Percentiles rank a stretch among this genome's conserved stretches.
Evolutionary conservation across 2,329 filamentous ascomycete species (phyloP).

Genomic region (Pseudomassariella vexata): DNA sequence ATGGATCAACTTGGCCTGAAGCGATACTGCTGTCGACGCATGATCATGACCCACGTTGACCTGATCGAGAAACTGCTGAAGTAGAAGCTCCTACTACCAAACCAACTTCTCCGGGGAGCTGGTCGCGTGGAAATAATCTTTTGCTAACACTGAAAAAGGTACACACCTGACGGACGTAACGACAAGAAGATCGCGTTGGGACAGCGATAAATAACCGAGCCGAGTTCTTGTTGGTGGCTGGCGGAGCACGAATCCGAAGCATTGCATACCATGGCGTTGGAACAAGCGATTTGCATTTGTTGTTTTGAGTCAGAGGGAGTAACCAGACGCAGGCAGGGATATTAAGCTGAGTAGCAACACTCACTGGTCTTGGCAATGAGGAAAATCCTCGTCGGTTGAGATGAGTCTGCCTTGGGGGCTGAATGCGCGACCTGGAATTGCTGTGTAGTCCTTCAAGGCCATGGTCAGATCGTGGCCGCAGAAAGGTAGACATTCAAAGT

Average conservation of each 20-base stretch:
- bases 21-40: constrained; percentile 96
- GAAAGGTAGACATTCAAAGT: background rate
- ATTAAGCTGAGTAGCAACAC: too few relatives aligned
- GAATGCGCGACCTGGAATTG: too few relatives aligned
- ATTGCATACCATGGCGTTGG: constrained; percentile 26
- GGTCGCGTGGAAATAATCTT: background rate
- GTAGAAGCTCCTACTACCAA: constrained; percentile 43
- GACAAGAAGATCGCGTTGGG: constrained; percentile 51
- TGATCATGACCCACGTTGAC: constrained; percentile 99
- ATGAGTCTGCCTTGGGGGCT: too few relatives aligned
- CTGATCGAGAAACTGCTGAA: constrained; percentile 96
- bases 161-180: constrained; percentile 58
- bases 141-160: constrained; percentile 33
- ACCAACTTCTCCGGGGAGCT: background rate
- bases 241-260: constrained; percentile 4
- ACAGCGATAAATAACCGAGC: constrained; percentile 12
- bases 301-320: background rate
- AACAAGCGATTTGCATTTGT: constrained; percentile 13
- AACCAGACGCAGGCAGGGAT: background rate
- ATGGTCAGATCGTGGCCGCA: background rate
- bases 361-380: too few relatives aligned
- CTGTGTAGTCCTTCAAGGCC: background rate
- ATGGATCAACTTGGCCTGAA: constrained; percentile 93
- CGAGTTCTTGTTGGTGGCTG: constrained; percentile 2
- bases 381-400: too few relatives aligned